Percentiles rank a stretch among this genome's conserved stretches.
phyloP scores from a whole-genome alignment of 2,329 filamentous ascomycete genomes.

The Claviceps sp. region DNA sequence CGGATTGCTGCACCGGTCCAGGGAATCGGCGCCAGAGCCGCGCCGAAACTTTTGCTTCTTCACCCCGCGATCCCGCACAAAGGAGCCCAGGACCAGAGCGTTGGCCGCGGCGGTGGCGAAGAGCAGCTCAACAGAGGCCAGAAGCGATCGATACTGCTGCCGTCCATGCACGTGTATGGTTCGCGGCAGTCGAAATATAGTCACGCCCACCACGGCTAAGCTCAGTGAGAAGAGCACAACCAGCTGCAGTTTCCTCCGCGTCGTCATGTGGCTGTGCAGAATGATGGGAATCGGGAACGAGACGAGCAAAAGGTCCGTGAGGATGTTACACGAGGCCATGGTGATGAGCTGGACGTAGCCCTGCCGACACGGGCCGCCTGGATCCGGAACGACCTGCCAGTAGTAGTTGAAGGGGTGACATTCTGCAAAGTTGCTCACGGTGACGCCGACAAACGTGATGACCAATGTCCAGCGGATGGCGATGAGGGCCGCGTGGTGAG shows the following conservation, averaged over 20 bases:
- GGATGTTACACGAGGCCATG: conserved; percentile 77
- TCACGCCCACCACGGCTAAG: conserved; percentile 65
- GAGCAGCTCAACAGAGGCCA: conserved; percentile 82
- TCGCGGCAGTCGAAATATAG: conserved; percentile 65
- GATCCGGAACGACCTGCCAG: conserved; percentile 77
- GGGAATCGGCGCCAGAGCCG: conserved; percentile 47
- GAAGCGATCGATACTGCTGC: conserved; percentile 77
- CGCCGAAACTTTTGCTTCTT: conserved; percentile 79
- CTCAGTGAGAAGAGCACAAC: conserved; percentile 73
- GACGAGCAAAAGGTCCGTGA: conserved; percentile 80
- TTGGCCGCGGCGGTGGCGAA: conserved; percentile 83
- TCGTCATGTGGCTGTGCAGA: conserved; percentile 58
- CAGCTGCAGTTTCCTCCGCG: conserved; percentile 69
- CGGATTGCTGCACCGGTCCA: conserved; percentile 31
- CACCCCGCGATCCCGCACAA: conserved; percentile 75
- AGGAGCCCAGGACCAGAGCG: conserved; percentile 78
- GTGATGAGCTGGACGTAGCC: conserved; percentile 78
- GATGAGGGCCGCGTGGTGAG: conserved; percentile 57
- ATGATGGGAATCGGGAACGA: conserved; percentile 86
- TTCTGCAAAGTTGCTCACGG: conserved; percentile 72
- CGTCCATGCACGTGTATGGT: conserved; percentile 57
- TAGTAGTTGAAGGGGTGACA: conserved; percentile 65
- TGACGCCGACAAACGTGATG: conserved; percentile 65
- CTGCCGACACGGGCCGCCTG: conserved; percentile 72
- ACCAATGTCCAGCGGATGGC: conserved; percentile 62